A percentile compares a stretch with the other conserved stretches of the same genome.
Conservation (phyloP, 78 protist genomes). For the Dictyostelium purpureum region DNA sequence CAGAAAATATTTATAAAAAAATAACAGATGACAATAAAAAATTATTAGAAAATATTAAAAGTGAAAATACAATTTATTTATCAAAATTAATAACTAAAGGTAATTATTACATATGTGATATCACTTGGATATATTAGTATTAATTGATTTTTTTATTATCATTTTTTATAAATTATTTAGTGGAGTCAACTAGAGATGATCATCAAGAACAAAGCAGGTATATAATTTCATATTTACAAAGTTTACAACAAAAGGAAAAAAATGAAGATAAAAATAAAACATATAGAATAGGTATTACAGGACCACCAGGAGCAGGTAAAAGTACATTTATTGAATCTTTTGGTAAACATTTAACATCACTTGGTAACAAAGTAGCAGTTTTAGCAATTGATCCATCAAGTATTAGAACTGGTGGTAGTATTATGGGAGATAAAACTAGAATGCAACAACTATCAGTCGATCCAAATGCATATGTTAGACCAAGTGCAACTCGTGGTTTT, state of each 20-base stretch:
- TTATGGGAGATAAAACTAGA: constrained; percentile 98
- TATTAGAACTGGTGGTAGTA: constrained; percentile 91
- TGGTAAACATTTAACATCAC: constrained; percentile 82
- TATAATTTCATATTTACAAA: constrained; percentile 36
- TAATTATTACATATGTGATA: constrained; percentile 2
- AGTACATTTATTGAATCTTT: constrained; percentile 96
- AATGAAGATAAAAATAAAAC: constrained; percentile 23
- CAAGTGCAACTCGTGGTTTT: constrained; percentile 90
- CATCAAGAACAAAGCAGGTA: constrained; percentile 72
- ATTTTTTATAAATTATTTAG: not conserved
- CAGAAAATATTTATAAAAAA: not conserved
- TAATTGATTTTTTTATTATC: no score
- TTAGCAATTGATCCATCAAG: constrained; percentile 97
- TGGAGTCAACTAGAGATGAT: constrained; percentile 76
- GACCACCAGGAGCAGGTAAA: constrained; percentile 99
- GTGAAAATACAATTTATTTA: constrained; percentile 6
- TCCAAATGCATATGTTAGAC: constrained; percentile 94
- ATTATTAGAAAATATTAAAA: constrained; percentile 11
- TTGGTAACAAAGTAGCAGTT: constrained; percentile 84
- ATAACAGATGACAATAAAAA: constrained; percentile 22
- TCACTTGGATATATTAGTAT: no score
- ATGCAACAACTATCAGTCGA: constrained; percentile 90
- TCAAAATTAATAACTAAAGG: constrained; percentile 59
- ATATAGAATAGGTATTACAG: constrained; percentile 93
- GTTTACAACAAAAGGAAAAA: constrained; percentile 9